phyloP scores from a whole-genome alignment of 176 grass and related monocot genomes.

The Aegilops bicornis region DNA sequence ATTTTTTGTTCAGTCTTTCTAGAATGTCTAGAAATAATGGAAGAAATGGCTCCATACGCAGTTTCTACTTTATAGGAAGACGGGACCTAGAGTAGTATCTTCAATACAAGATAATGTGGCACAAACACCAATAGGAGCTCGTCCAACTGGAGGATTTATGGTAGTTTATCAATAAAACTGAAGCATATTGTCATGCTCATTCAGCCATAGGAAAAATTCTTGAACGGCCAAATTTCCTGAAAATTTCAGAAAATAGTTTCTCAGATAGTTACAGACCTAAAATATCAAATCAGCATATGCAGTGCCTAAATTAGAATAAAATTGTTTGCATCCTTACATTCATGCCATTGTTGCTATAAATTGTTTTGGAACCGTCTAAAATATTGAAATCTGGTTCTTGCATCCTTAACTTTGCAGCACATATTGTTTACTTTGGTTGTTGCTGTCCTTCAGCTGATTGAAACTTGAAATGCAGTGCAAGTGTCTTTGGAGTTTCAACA shows the following conservation, averaged over 20 bases:
- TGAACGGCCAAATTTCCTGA: not conserved
- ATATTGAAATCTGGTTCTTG: not conserved
- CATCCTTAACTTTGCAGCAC: not conserved
- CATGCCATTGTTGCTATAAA: not conserved
- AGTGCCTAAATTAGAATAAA: not conserved
- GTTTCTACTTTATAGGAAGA: slow-evolving; percentile 39
- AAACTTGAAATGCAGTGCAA: slow-evolving; percentile 57
- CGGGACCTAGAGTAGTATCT: slow-evolving; percentile 23
- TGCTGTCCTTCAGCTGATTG: not conserved
- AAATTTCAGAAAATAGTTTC: not conserved
- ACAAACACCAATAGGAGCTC: slow-evolving; percentile 26
- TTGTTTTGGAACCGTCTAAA: not conserved
- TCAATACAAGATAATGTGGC: slow-evolving; percentile 54
- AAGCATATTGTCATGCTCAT: not conserved
- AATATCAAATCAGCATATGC: not conserved
- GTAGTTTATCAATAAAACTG: slow-evolving; percentile 21
- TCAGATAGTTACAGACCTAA: not conserved
- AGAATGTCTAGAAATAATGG: not conserved
- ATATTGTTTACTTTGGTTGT: not conserved
- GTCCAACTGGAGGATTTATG: slow-evolving; percentile 27
- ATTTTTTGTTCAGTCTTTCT: not conserved
- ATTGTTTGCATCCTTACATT: not conserved
- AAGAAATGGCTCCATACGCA: slow-evolving; percentile 11
- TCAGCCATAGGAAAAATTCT: not conserved
- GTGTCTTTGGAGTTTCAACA: slow-evolving; percentile 76